Evolutionary conservation across 2,329 filamentous ascomycete species (phyloP), one percentile per base, ranked within the genome.

Genomic region (Cercospora sp.): DNA sequence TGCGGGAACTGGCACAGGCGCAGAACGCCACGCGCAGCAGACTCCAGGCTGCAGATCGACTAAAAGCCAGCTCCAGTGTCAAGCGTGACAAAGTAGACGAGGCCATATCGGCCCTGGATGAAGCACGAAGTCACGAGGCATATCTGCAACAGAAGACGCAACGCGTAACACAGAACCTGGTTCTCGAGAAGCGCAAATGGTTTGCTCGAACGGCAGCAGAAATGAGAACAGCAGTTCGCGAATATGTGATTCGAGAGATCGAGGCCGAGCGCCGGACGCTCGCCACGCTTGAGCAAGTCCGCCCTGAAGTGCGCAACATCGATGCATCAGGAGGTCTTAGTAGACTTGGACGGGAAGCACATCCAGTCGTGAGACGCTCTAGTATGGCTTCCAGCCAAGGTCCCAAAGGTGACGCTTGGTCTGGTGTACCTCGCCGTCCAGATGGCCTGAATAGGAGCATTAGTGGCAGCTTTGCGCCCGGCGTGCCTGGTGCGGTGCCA

Each of bases 361-460:
- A 97, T 78, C 94, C 95, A 2, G 82, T 89, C 5, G 81, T 83
- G 32, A 88, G 95, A 65, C 89, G 94, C 69, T 94, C 89, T 79
- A 95, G 89, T 79, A 81, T 97, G 72, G 91, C 92, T 16, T 91
- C 92, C 58, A 95, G 91, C 75, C 95, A 99, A 81, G 95, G 95
- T 0, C 94, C 95, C 61, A 97, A 97, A 82, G 95, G 95, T n/a
- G 95, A 99, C 80, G 91, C 95, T 16, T 99, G 95, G 95, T 97
- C 93, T 75, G 95, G 95, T 67, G 93, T 97, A 30, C 92, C 94
- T 40, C 87, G 95, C 70, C 87, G 92, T 65, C 89, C 90, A 32
- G 92, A 97, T 74, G 90, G 89, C n/a, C 81, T 93, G 66, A 90
- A 87, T 76, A 87, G 93, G 74, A 94, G 90, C 77, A 85, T 94